Conservation (phyloP, 768 basidiomycete species). For the Ephemerocybe angulata region DNA sequence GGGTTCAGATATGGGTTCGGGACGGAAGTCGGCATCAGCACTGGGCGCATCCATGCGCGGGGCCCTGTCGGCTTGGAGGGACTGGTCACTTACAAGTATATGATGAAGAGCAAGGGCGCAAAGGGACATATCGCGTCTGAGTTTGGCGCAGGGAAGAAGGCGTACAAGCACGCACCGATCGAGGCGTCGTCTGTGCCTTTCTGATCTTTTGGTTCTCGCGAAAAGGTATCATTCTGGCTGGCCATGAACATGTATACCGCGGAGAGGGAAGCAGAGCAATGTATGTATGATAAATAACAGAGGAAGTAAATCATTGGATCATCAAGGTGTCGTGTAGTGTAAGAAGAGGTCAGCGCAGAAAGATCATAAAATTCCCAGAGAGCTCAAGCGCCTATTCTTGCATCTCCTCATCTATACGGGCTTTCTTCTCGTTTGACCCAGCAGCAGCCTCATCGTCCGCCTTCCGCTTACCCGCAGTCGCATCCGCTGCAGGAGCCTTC, state of each 20-base stretch:
- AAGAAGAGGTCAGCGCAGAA: neutral
- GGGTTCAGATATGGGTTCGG: conserved; percentile 97
- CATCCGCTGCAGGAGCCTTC: conserved; percentile 39
- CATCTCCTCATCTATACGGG: conserved; percentile 42
- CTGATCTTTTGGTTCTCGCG: neutral
- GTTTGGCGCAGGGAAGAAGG: conserved; percentile 74
- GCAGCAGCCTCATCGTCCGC: conserved; percentile 55
- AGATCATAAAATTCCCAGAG: neutral
- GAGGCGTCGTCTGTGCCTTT: conserved; percentile 45
- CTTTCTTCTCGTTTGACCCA: conserved; percentile 59
- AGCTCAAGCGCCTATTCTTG: neutral
- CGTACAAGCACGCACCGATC: conserved; percentile 64
- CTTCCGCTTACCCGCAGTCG: conserved; percentile 58
- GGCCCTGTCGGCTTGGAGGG: conserved; percentile 96
- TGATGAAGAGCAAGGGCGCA: conserved; percentile 70
- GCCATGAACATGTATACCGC: neutral
- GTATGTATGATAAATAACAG: neutral
- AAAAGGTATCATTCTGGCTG: neutral
- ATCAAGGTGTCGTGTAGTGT: too few relatives aligned
- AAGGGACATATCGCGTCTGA: conserved; percentile 85
- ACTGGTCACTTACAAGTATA: conserved; percentile 94
- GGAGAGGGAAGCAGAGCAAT: neutral
- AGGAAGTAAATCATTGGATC: neutral
- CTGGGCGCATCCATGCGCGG: conserved; percentile 92
- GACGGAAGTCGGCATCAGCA: conserved; percentile 96